Evolutionary conservation across 306 rosid species (phyloP).

Genomic region (Cyamopsis tetragonoloba): DNA sequence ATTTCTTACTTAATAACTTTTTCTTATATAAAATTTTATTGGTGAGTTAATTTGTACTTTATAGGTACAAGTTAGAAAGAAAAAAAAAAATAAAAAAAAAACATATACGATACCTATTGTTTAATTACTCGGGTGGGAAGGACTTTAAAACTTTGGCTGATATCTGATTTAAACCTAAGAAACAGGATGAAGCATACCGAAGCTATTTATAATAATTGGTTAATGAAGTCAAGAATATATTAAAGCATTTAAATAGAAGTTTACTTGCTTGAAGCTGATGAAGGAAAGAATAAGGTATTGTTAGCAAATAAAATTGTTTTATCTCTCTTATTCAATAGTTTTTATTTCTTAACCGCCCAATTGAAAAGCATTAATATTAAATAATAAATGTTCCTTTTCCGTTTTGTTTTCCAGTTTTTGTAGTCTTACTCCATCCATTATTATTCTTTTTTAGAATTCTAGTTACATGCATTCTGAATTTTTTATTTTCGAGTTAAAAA

Average conservation of each 20-base stretch:
- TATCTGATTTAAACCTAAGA: conserved; percentile 26
- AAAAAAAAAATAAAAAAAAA: too few species aligned
- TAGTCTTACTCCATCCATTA: conserved; percentile 2
- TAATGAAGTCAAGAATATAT: conserved; percentile 24
- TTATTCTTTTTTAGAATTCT: too few species aligned
- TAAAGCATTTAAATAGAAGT: conserved; percentile 14
- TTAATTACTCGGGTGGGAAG: conserved; percentile 1
- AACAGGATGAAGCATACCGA: conserved; percentile 1
- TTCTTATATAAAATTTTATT: too few species aligned
- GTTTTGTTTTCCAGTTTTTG: conserved; percentile 12
- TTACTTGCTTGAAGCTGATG: neutral
- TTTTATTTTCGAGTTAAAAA: too few species aligned
- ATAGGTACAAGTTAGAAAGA: too few species aligned
- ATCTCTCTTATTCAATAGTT: conserved; percentile 16
- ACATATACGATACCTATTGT: too few species aligned
- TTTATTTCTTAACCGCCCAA: conserved; percentile 17
- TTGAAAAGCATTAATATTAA: neutral
- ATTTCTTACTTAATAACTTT: too few species aligned
- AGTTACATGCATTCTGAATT: too few species aligned
- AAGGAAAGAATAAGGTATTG: conserved; percentile 4
- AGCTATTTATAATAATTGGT: neutral
- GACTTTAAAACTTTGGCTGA: conserved; percentile 3
- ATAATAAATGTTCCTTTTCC: neutral
- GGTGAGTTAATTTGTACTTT: too few species aligned
- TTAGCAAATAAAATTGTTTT: neutral